phyloP scores from a whole-genome alignment of 768 basidiomycete genomes.

The Leccinum variicolor region DNA sequence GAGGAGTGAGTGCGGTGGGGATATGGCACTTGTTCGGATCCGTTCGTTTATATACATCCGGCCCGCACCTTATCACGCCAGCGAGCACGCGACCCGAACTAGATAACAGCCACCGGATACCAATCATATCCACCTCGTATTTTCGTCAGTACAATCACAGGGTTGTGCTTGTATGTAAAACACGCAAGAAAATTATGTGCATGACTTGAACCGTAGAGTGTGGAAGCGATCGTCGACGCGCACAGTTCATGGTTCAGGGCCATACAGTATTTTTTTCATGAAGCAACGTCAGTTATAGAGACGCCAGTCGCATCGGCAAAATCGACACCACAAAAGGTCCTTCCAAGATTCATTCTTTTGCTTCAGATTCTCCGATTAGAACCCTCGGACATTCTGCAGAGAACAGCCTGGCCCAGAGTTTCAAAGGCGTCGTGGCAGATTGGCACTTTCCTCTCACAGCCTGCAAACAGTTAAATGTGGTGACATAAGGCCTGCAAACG shows the following conservation, averaged over 20 bases:
- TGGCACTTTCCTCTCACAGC: conserved; percentile 12
- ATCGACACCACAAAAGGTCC: neutral
- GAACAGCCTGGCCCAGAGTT: neutral
- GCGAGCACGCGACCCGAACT: conserved; percentile 10
- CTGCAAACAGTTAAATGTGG: conserved; percentile 34
- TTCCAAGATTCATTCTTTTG: neutral
- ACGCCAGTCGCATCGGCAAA: neutral
- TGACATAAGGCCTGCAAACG: conserved; percentile 28
- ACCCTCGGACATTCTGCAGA: neutral
- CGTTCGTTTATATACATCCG: conserved; percentile 23
- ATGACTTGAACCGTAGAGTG: neutral
- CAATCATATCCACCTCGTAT: neutral
- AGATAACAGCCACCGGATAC: neutral
- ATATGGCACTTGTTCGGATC: conserved; percentile 11
- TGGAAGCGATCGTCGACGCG: neutral
- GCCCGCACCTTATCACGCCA: conserved; percentile 15
- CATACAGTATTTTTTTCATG: neutral
- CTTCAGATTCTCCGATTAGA: neutral
- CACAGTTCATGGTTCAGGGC: neutral
- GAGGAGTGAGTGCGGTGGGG: neutral
- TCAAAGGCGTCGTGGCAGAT: conserved; percentile 1
- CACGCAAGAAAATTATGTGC: neutral
- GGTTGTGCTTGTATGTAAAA: neutral
- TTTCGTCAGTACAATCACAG: neutral
- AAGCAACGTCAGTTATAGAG: neutral